phyloP scores from a whole-genome alignment of 345 rosid genomes.

The Salix caprea region DNA sequence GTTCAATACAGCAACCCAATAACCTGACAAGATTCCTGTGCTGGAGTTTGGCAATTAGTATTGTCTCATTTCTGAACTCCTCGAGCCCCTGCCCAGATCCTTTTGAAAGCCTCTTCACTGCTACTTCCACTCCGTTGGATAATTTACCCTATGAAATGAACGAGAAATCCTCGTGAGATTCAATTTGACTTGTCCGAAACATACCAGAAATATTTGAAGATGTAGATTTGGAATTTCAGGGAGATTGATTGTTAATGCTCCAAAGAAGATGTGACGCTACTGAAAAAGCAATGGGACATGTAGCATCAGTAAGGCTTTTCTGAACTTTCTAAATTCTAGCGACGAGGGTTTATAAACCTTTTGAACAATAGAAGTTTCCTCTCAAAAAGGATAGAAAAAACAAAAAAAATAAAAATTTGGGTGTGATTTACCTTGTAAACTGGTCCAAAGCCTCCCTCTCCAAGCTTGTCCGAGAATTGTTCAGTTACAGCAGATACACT shows the following conservation, averaged over 20 bases:
- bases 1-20: not conserved
- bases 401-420: too few species aligned
- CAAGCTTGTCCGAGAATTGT: not conserved
- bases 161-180: not conserved
- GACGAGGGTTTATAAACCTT: not conserved
- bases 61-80: not conserved
- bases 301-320: not conserved
- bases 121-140: not conserved
- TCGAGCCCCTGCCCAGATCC: not conserved
- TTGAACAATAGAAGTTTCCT: not conserved
- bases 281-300: not conserved
- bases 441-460: not conserved
- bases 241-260: too few species aligned
- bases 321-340: not conserved
- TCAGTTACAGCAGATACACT: not conserved
- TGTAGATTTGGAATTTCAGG: not conserved
- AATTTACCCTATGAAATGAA: not conserved
- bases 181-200: too few species aligned
- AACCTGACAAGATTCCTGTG: not conserved
- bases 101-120: not conserved
- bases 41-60: not conserved
- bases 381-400: not conserved
- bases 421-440: not conserved
- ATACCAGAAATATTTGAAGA: not conserved
- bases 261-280: too few species aligned